Evolutionary conservation across 257 asterid species (phyloP).

Genomic region (Agastache rugosa): DNA sequence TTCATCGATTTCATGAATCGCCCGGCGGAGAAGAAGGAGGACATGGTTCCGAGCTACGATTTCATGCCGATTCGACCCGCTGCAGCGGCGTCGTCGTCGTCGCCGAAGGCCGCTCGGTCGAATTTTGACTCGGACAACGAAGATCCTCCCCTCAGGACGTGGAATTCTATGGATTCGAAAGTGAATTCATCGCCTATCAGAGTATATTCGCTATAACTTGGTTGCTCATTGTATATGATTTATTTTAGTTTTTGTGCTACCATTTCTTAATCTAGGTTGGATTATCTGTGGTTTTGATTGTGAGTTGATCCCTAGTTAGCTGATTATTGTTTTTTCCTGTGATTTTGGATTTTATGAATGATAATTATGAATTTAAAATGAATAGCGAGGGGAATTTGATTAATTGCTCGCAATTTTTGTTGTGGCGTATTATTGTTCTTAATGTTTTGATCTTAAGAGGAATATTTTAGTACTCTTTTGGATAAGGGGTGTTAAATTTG

Average conservation of each 20-base stretch:
- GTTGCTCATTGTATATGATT: not conserved
- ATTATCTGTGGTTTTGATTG: slow-evolving; percentile 14
- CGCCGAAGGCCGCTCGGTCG: slow-evolving; percentile 41
- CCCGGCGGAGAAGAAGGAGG: slow-evolving; percentile 61
- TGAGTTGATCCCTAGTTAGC: slow-evolving; percentile 2
- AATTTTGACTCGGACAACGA: slow-evolving; percentile 58
- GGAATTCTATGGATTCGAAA: slow-evolving; percentile 81
- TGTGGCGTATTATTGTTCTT: not conserved
- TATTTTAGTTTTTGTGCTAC: not conserved
- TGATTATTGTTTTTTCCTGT: slow-evolving; percentile 8
- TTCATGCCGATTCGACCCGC: slow-evolving; percentile 82
- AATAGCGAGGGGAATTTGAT: not conserved
- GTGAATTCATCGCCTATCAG: slow-evolving; percentile 51
- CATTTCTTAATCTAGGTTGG: not conserved
- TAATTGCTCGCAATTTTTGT: slow-evolving; percentile 11
- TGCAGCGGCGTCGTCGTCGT: slow-evolving; percentile 44
- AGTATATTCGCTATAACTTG: slow-evolving; percentile 48
- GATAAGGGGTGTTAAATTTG: not conserved
- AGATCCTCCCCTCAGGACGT: slow-evolving; percentile 50
- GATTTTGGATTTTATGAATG: slow-evolving; percentile 4
- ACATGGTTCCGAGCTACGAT: slow-evolving; percentile 78
- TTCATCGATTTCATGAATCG: slow-evolving; percentile 83
- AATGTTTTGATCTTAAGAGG: not conserved
- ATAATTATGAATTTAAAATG: not conserved
- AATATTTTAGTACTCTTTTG: not conserved